These are phyloP conservation scores for Naematelia encephala DNA, from an alignment of 768 basidiomycete genomes.

Conservation along the genomic window DNA sequence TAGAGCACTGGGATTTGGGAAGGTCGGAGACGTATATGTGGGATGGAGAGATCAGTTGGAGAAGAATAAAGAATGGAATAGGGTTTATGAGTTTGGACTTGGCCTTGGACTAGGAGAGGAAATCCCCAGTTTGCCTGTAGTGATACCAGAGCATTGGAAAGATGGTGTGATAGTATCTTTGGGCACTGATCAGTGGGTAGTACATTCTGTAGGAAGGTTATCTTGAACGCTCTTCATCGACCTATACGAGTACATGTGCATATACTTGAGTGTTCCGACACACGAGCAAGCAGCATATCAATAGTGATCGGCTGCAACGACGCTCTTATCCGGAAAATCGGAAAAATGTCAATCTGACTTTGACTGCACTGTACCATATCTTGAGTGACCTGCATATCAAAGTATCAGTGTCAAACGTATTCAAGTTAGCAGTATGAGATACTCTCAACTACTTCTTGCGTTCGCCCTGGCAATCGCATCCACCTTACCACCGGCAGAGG, in stretches of 20 bases:
- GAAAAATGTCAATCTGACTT: too few relatives aligned
- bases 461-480: background rate
- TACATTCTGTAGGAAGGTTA: background rate
- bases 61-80: slow-evolving; percentile 6
- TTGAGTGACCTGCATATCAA: too few relatives aligned
- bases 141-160: background rate
- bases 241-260: background rate
- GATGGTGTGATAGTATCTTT: background rate
- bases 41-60: slow-evolving; percentile 15
- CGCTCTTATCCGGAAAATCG: too few relatives aligned
- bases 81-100: slow-evolving; percentile 13
- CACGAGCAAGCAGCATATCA: too few relatives aligned
- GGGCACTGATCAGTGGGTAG: background rate
- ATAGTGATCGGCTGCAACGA: too few relatives aligned
- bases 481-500: too few relatives aligned
- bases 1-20: slow-evolving; percentile 15
- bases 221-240: background rate
- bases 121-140: slow-evolving; percentile 8
- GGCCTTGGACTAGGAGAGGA: background rate
- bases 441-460: too few relatives aligned
- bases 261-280: too few relatives aligned
- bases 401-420: too few relatives aligned
- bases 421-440: too few relatives aligned
- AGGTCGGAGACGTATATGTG: background rate
- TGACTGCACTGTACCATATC: too few relatives aligned